Base-by-base conservation (phyloP, 2,329 filamentous ascomycete genomes). In the Trichothecium sympodiale region DNA sequence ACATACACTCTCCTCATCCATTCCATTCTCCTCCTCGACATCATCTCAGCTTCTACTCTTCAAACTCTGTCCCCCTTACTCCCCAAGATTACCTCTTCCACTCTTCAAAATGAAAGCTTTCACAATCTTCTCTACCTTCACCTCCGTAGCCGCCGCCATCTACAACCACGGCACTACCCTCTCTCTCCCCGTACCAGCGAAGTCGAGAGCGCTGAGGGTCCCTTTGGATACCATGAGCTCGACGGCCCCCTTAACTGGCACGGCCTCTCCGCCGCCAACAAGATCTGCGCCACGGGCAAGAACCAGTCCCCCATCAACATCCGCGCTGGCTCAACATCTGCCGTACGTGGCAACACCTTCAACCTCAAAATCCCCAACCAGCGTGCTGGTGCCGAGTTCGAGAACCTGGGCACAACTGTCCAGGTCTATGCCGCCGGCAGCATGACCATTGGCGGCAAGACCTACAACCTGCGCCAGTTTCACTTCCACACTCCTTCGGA, bases 401-500 rank as follows among this genome's bases (percentile, higher is more conserved):
- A 64, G 45, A 68, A 70, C 48, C 52, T 65, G 13, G 64, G 64
- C 32, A 61, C 58, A 35, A 69, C 64, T 2, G 53, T 69, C 33
- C 57, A 69, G 48, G 59, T 65, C 37, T 46, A 64, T 23, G 57
- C 60, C 25, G 64, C 65, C 40, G 66, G 67, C 29, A 64, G 59
- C 9, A 59, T 67, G 2, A 53, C 43, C 2, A 49, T 63, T 32
- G 52, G 46, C 2, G 57, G 53, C 27, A 47, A 48, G 29, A 50
- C 56, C 16, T 71, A 62, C 51, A 48, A 41, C 2, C 56, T 73
- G 18, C 55, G 52, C 29, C 69, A 74, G 43, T 73, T 72, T 56
- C 70, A 74, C 51, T 69, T 74, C 53, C 71, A 74, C 52, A 69
- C 66, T 0, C 69, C 71, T 4, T 66, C 64, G 33, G 71, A 75